A percentile compares a stretch with the other conserved stretches of the same genome.
These are phyloP conservation scores for Chamaecrista fasciculata DNA, from an alignment of 306 rosid species.

Conservation along the genomic window DNA sequence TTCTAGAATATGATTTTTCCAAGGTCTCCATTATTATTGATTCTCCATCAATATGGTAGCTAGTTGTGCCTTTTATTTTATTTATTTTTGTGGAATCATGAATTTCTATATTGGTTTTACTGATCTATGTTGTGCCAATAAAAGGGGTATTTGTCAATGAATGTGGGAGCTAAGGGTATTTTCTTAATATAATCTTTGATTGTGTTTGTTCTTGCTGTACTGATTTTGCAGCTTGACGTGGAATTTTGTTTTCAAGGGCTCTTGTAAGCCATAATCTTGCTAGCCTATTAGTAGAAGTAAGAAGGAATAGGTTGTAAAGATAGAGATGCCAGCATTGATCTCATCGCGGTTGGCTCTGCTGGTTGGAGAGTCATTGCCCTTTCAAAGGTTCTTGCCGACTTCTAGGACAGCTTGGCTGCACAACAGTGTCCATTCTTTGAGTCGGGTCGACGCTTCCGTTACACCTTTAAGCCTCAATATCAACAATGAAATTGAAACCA, in stretches of 20 bases:
- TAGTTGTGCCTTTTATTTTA: not conserved
- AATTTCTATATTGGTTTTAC: not conserved
- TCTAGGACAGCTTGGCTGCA: slow-evolving; percentile 54
- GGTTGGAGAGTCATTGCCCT: slow-evolving; percentile 59
- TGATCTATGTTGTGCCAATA: not conserved
- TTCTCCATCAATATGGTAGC: not conserved
- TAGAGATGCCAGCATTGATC: slow-evolving; percentile 56
- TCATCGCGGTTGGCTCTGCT: slow-evolving; percentile 57
- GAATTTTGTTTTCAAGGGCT: not conserved
- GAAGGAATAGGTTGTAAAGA: not conserved
- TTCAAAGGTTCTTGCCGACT: slow-evolving; percentile 48
- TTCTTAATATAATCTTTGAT: not conserved
- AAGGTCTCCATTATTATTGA: no score
- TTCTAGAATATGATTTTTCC: no score
- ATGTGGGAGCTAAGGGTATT: not conserved
- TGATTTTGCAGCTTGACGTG: not conserved
- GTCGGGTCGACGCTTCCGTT: slow-evolving; percentile 45
- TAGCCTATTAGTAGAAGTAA: slow-evolving; percentile 9
- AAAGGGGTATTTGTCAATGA: not conserved
- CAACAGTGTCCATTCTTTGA: slow-evolving; percentile 40
- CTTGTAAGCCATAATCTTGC: slow-evolving; percentile 4
- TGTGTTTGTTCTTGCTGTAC: not conserved
- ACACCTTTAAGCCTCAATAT: slow-evolving; percentile 56
- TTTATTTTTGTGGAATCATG: not conserved
- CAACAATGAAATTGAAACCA: slow-evolving; percentile 38